phyloP scores from a whole-genome alignment of 2,329 filamentous ascomycete species.

The Colletotrichum liaoningense region DNA sequence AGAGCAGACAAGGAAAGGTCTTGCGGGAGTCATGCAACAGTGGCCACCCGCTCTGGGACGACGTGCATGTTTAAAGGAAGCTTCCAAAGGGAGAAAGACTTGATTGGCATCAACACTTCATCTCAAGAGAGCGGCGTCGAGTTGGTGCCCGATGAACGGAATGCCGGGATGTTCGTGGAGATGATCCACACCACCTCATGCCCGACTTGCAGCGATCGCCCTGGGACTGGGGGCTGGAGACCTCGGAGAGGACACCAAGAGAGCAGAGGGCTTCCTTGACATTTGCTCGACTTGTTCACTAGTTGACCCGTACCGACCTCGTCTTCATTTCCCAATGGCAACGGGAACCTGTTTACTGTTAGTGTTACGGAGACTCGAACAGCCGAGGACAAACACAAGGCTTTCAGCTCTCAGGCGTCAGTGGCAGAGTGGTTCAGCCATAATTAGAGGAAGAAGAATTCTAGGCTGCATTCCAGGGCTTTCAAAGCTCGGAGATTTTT shows the following conservation, averaged over 20 bases:
- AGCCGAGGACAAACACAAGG: background rate
- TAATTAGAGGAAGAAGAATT: slow-evolving; percentile 1
- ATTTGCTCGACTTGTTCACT: background rate
- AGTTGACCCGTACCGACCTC: background rate
- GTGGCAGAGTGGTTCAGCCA: background rate
- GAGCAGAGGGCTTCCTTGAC: background rate
- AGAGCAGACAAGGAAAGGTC: slow-evolving; percentile 28
- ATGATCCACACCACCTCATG: slow-evolving; percentile 30
- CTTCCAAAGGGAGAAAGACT: background rate
- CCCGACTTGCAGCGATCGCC: slow-evolving; percentile 35
- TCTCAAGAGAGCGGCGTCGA: background rate
- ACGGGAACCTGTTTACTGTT: slow-evolving; percentile 4
- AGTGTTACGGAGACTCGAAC: background rate
- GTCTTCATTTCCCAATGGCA: slow-evolving; percentile 11
- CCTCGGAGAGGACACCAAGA: background rate
- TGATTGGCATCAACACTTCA: background rate
- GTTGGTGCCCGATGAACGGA: slow-evolving; percentile 34
- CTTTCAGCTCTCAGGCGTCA: background rate
- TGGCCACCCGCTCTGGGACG: slow-evolving; percentile 9
- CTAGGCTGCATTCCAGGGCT: slow-evolving; percentile 4
- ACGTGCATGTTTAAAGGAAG: slow-evolving; percentile 28
- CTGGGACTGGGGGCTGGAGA: slow-evolving; percentile 23
- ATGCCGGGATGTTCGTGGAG: slow-evolving; percentile 25
- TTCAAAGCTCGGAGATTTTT: background rate
- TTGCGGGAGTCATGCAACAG: slow-evolving; percentile 25